Conservation (phyloP, 2,329 filamentous ascomycete genomes). For the Aspergillus novofumigatus region DNA sequence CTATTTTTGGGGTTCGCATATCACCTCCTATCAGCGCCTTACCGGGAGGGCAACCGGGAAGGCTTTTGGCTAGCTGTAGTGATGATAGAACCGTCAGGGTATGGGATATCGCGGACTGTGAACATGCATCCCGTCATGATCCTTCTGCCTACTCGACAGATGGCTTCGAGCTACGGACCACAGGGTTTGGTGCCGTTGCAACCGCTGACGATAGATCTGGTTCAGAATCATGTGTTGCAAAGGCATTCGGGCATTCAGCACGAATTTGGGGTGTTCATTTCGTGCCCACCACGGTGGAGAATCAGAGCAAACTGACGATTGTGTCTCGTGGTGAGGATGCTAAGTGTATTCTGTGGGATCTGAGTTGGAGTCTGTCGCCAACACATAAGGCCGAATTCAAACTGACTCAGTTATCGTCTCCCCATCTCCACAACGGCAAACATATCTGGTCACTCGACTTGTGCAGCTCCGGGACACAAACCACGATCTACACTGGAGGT, state of each 20-base stretch:
- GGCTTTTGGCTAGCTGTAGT: slow-evolving; percentile 85
- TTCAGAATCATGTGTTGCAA: slow-evolving; percentile 55
- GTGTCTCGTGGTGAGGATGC: slow-evolving; percentile 84
- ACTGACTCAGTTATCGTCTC: slow-evolving; percentile 47
- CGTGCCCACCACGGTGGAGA: slow-evolving; percentile 31
- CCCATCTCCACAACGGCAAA: slow-evolving; percentile 73
- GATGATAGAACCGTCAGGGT: slow-evolving; percentile 87
- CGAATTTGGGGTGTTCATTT: slow-evolving; percentile 87
- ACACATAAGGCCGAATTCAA: slow-evolving; percentile 14
- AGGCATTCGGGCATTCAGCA: slow-evolving; percentile 79
- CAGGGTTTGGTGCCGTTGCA: slow-evolving; percentile 55
- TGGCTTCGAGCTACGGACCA: slow-evolving; percentile 47
- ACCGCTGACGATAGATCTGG: slow-evolving; percentile 29
- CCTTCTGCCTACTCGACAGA: slow-evolving; percentile 35
- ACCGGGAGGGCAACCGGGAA: slow-evolving; percentile 38
- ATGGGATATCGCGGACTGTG: slow-evolving; percentile 71
- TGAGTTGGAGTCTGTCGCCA: slow-evolving; percentile 38
- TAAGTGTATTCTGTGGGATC: slow-evolving; percentile 67
- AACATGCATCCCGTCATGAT: slow-evolving; percentile 25
- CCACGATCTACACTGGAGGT: slow-evolving; percentile 68
- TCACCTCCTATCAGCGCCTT: slow-evolving; percentile 52
- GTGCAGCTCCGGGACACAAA: slow-evolving; percentile 23
- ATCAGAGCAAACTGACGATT: slow-evolving; percentile 44
- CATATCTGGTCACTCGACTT: slow-evolving; percentile 77
- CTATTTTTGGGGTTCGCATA: slow-evolving; percentile 84